Conservation (phyloP, 1,139 yeast species). For the Geotrichum macrosporum region DNA sequence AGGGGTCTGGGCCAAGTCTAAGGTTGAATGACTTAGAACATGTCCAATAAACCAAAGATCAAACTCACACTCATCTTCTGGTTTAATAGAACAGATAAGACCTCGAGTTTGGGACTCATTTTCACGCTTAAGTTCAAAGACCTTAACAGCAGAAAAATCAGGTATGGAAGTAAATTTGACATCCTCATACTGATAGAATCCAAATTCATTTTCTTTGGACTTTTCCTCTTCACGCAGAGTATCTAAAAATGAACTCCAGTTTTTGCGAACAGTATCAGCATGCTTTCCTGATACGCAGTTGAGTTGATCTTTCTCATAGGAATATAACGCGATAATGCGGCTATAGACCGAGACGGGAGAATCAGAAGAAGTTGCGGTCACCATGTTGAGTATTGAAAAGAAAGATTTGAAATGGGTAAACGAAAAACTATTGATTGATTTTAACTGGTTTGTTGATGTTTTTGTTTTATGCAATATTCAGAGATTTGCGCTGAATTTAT, state of each 20-base stretch:
- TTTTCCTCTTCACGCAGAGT: neutral
- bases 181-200: no score
- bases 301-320: conserved; percentile 4
- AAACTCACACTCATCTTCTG: conserved; percentile 13
- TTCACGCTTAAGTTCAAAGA: conserved; percentile 12
- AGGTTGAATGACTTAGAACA: conserved; percentile 15
- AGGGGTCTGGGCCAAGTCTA: conserved; percentile 7
- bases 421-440: neutral
- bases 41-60: conserved; percentile 22
- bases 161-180: no score
- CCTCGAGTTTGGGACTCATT: conserved; percentile 21
- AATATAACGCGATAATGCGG: conserved; percentile 8
- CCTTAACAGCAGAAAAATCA: no score
- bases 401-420: neutral
- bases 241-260: neutral
- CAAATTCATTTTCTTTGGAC: conserved; percentile 1
- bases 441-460: no score
- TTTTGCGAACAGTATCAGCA: neutral
- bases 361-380: neutral
- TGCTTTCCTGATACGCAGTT: conserved; percentile 3
- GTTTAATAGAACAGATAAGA: conserved; percentile 11
- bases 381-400: neutral
- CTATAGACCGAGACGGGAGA: conserved; percentile 10
- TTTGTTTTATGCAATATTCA: no score
- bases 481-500: no score